Base-by-base conservation (phyloP, 345 rosid species). In the Combretum micranthum region DNA sequence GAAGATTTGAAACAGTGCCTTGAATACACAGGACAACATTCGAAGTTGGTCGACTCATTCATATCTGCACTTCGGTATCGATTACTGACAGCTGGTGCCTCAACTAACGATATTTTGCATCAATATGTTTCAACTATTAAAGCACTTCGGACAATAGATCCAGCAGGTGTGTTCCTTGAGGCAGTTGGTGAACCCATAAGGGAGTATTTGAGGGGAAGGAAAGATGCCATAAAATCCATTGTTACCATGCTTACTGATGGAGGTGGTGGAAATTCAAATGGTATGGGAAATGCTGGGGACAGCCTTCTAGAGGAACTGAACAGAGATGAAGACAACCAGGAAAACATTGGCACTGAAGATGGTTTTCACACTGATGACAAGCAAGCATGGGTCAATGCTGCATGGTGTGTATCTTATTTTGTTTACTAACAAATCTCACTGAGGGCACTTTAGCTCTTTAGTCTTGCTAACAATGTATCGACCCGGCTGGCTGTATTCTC, bases 171-270 rank as follows among this genome's bases (percentile, higher is more conserved):
- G 52, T 87, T 93, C 66, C 97, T 93, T 48, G 97, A 89, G 83
- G 91, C 89, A 44, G 96, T 89, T 50, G 96, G 96, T 49, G 99
- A 93, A 57, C 99, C 99, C 64, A 85, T 93, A 70, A 87, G 88
- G 74, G 97, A 89, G 50, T 93, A 93, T 68, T 70, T 89, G 65
- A 77, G 94, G 62, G 92, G 96, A 25, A 65, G 99, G 67, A 93
- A 93, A 75, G 99, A 93, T 64, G 87, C 99, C 51, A 83, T 85
- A 64, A 93, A 93, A 75, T 93, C 96, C 77, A 82, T 93, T 64
- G 97, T 93, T 54, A 89, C 99, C 65, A 86, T 93, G 99, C 99
- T 93, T 52, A 89, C 96, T 2, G 97, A 83, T 75, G 99, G 99
- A 55, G 81, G 77, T 50, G 86, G 90, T 62, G 90, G 96, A 47